Evolutionary conservation across 2,329 filamentous ascomycete genomes (phyloP), one percentile per base, ranked within the genome.

Genomic region (Fonsecaea erecta): DNA sequence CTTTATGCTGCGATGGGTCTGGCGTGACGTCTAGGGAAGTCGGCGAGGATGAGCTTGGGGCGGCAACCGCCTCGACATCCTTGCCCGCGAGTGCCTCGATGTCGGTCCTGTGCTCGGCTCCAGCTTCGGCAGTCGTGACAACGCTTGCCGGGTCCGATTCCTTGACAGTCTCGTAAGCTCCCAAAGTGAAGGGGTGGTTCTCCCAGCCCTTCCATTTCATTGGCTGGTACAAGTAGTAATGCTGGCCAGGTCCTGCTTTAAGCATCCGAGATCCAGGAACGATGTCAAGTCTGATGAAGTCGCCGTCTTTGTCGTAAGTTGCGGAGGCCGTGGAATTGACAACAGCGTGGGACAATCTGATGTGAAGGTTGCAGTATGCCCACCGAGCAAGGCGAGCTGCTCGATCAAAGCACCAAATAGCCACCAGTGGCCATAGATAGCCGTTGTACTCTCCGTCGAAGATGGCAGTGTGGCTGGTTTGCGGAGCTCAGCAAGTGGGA

Each of bases 151-250:
- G 30, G 6, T 51, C 48, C 7, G 18, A 26, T n/a, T 60, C 48
- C 43, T 3, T 40, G 16, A 46, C 21, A 5, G 37, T 59, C 28
- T 73, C 69, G 64, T 59, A 77, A 0, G 70, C 69, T 52, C 77
- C 80, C 1, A 82, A 68, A 0, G 80, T 82, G 69, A 85, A 85
- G 0, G 83, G 83, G 66, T 85, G 83, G 60, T 78, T 84, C 62
- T 85, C 80, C 75, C 80, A 85, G 2, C 81, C 77, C 8, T 76
- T 75, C 14, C 80, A 73, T 18, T 77, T 75, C 3, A 79, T 73
- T 0, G 81, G 79, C 54, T 80, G 77, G 61, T 84, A 83, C 9
- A 85, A 71, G 64, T 81, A 84, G 68, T 83, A 85, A 69, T 83
- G 83, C 9, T 79, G 77, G 11, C 83, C 83, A 2, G 82, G 79